Base-by-base conservation (phyloP, 306 rosid genomes). In the Cyamopsis tetragonoloba region DNA sequence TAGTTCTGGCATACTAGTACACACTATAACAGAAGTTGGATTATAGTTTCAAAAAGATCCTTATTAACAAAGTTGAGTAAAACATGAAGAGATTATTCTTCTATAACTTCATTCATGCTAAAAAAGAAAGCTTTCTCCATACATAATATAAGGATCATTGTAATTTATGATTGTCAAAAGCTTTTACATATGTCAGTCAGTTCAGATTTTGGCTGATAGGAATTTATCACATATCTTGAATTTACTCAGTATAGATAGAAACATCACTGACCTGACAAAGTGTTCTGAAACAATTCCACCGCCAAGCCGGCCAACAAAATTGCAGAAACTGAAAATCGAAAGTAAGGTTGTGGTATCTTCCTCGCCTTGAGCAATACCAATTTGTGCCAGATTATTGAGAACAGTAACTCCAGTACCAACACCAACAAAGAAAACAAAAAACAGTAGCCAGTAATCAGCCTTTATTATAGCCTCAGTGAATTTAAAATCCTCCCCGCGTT, bases 321-420 rank as follows among this genome's bases (percentile, higher is more conserved):
- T 87, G 65, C 88, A 85, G 54, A 89, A 87, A 77, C 96, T 81
- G 84, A 89, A 87, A 79, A 89, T 84, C 31, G 91, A 83, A 74
- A 87, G 46, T 51, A 89, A 62, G 70, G 70, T 83, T 2, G 95
- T 87, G 35, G 96, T 87, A 79, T 90, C 88, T 57, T 66, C 80
- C 66, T 77, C 77, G 13, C 96, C 95, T 66, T 78, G 89, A 15
- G 96, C 95, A 69, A 85, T 83, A 39, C 95, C 95, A 28, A 90
- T 90, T 70, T 90, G 91, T 3, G 95, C 91, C 14, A 90, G 85
- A 75, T 87, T 87, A 75, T 90, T 90, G 50, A 85, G 86, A 59
- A 87, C 88, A n/a, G 95, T 87, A 19, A 90, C 91, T 32, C 96
- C 96, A 23, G 91, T 72, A 56, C 96, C 96, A 62, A 90, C 89